phyloP scores from a whole-genome alignment of 2,329 filamentous ascomycete genomes.

The Cyphellophora attinorum region DNA sequence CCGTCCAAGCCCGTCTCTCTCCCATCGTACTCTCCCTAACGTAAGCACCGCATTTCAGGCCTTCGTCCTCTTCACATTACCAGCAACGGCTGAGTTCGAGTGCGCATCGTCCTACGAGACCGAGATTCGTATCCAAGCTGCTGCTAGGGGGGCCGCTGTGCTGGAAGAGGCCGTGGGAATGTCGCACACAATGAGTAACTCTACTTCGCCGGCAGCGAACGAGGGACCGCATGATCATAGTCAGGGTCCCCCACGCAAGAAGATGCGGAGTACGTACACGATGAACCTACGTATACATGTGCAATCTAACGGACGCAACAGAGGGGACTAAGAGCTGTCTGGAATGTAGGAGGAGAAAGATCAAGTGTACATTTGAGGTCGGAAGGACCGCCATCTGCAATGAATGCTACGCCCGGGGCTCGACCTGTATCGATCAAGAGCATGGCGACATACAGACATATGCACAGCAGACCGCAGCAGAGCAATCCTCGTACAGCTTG shows the following conservation, averaged over 20 bases:
- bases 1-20: too few species aligned
- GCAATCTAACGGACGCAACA: too few species aligned
- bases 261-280: too few species aligned
- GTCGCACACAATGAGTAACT: slow-evolving; percentile 4
- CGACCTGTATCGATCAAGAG: slow-evolving; percentile 30
- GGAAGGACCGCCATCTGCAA: slow-evolving; percentile 26
- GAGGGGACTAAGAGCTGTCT: slow-evolving; percentile 33
- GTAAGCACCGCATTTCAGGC: too few species aligned
- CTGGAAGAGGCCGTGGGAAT: not conserved
- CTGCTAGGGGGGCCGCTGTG: too few species aligned
- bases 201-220: not conserved
- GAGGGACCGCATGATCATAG: slow-evolving; percentile 15
- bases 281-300: too few species aligned
- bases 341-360: slow-evolving; percentile 34
- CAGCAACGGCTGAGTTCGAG: too few species aligned
- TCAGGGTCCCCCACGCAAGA: slow-evolving; percentile 29
- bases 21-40: too few species aligned
- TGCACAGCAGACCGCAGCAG: slow-evolving; percentile 13
- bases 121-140: too few species aligned
- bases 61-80: too few species aligned
- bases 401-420: slow-evolving; percentile 30
- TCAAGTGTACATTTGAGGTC: slow-evolving; percentile 30
- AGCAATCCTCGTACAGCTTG: slow-evolving; percentile 25
- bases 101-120: too few species aligned
- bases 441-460: slow-evolving; percentile 21